phyloP scores from a whole-genome alignment of 2,329 filamentous ascomycete genomes.

The Fusarium heterosporum region DNA sequence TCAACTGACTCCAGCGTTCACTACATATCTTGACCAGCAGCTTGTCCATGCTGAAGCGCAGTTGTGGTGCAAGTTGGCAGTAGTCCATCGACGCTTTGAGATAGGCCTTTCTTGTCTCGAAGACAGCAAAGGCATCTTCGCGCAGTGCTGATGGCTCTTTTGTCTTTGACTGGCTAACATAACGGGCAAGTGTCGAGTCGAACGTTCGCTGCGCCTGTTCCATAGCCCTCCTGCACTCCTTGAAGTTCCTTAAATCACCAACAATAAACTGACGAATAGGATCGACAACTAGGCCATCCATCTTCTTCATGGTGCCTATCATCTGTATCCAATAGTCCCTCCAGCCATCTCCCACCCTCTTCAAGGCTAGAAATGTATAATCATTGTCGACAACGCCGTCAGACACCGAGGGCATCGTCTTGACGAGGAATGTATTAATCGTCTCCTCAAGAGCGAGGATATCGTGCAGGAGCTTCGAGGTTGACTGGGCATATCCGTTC shows the following conservation, averaged over 20 bases:
- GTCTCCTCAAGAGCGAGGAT: constrained; percentile 81
- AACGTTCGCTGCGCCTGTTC: constrained; percentile 87
- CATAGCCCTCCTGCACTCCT: constrained; percentile 80
- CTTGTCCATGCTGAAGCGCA: constrained; percentile 86
- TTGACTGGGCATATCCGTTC: constrained; percentile 67
- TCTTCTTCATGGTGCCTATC: constrained; percentile 77
- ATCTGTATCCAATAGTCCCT: constrained; percentile 88
- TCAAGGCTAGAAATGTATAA: constrained; percentile 89
- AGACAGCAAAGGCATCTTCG: constrained; percentile 95
- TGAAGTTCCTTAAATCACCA: constrained; percentile 85
- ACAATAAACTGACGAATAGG: constrained; percentile 83
- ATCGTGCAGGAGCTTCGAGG: constrained; percentile 68
- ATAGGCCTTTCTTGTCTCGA: constrained; percentile 91
- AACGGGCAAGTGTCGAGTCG: constrained; percentile 83
- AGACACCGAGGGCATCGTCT: constrained; percentile 80
- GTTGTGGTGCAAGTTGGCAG: constrained; percentile 85
- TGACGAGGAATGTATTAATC: constrained; percentile 80
- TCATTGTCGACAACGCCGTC: constrained; percentile 94
- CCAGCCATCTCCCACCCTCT: constrained; percentile 84
- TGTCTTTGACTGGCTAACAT: constrained; percentile 86
- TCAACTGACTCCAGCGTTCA: constrained; percentile 91
- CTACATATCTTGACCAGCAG: constrained; percentile 85
- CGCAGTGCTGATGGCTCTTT: constrained; percentile 92
- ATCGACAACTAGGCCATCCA: constrained; percentile 82
- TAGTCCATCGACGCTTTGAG: constrained; percentile 94